Evolutionary conservation across 225 moss, liverwort and hornwort species (phyloP).

Genomic region (Physcomitrium patens): DNA sequence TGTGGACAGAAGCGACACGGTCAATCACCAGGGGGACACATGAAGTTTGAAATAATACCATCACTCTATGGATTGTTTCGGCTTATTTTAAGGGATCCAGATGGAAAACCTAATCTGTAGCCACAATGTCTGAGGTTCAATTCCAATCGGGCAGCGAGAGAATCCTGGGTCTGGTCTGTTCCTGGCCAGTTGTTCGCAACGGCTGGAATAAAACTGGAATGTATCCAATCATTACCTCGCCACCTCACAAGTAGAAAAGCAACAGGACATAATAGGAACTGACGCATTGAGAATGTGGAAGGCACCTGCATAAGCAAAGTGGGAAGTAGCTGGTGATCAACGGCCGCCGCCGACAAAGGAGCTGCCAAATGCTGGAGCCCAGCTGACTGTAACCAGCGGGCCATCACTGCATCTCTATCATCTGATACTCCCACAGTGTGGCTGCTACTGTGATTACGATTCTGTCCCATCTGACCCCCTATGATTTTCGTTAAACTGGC

Average conservation of each 20-base stretch:
- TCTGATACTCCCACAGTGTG: conserved; percentile 60
- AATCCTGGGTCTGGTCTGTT: conserved; percentile 10
- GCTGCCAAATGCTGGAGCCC: conserved; percentile 98
- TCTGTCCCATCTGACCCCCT: conserved; percentile 65
- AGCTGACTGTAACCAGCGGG: conserved; percentile 99
- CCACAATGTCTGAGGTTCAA: conserved; percentile 13
- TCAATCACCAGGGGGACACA: conserved; percentile 15
- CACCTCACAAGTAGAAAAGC: conserved; percentile 37
- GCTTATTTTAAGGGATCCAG: conserved; percentile 15
- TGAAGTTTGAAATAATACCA: conserved; percentile 1
- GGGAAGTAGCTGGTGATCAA: conserved; percentile 95
- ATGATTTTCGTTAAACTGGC: conserved; percentile 43
- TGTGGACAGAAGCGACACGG: conserved; percentile 9
- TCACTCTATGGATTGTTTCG: conserved; percentile 5
- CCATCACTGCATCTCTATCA: conserved; percentile 96
- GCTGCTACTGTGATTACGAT: conserved; percentile 57
- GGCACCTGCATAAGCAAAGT: conserved; percentile 98
- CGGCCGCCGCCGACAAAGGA: conserved; percentile 91
- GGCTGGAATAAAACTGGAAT: conserved; percentile 22
- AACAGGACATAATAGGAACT: conserved; percentile 35
- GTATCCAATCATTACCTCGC: conserved; percentile 25
- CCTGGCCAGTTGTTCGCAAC: conserved; percentile 18
- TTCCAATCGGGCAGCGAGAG: conserved; percentile 18
- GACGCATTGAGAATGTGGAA: conserved; percentile 53
- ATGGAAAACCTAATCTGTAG: conserved; percentile 39